Evolutionary conservation across 805 yeast species (phyloP).

Genomic region (Candida koratica): DNA sequence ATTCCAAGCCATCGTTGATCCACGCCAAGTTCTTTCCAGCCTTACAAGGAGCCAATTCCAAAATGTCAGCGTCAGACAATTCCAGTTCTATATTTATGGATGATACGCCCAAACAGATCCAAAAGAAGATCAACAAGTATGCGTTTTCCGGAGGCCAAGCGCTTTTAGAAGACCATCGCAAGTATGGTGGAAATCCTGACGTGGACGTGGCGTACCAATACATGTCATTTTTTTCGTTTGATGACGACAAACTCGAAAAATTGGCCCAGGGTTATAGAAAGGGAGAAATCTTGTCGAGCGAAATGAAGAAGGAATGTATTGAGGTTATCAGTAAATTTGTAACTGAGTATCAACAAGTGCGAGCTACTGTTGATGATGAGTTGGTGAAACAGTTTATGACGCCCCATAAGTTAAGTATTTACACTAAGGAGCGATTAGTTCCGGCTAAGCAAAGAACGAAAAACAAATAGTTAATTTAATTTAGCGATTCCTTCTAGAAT

Average conservation of each 20-base stretch:
- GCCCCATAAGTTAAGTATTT: slow-evolving; percentile 77
- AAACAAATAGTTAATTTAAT: slow-evolving; percentile 22
- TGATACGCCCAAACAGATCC: slow-evolving; percentile 87
- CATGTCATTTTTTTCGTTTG: slow-evolving; percentile 82
- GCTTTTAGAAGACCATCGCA: slow-evolving; percentile 85
- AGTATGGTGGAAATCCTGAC: slow-evolving; percentile 89
- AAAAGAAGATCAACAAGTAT: slow-evolving; percentile 91
- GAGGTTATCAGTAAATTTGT: slow-evolving; percentile 77
- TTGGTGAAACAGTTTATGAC: slow-evolving; percentile 68
- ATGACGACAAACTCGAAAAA: slow-evolving; percentile 69
- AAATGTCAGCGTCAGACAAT: slow-evolving; percentile 94
- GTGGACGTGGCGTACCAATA: slow-evolving; percentile 95
- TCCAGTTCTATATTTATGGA: slow-evolving; percentile 92
- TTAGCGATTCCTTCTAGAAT: slow-evolving; percentile 32
- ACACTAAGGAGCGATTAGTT: slow-evolving; percentile 68
- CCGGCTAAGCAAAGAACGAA: slow-evolving; percentile 53
- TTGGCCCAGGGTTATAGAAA: slow-evolving; percentile 62
- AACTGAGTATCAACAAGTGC: slow-evolving; percentile 72
- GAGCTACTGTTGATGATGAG: slow-evolving; percentile 61
- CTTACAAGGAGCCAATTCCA: slow-evolving; percentile 90
- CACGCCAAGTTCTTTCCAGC: slow-evolving; percentile 98
- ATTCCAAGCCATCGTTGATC: slow-evolving; percentile 83
- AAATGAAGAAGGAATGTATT: slow-evolving; percentile 84
- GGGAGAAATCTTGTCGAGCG: slow-evolving; percentile 88
- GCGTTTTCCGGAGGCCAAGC: slow-evolving; percentile 95